Conservation (phyloP, 257 asterid species). For the Nicotiana sylvestris region DNA sequence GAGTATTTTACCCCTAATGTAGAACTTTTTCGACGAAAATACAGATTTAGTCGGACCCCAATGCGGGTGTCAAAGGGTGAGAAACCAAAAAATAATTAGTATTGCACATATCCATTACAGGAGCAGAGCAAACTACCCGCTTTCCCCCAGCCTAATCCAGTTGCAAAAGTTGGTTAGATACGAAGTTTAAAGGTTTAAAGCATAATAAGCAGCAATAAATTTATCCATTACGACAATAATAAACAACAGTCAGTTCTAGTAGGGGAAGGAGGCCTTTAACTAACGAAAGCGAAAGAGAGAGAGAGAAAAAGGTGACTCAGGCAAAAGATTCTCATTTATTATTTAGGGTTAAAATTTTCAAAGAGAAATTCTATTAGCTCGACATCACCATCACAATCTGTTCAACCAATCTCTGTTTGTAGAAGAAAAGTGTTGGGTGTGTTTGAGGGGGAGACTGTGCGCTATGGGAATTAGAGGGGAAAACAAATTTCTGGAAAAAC, state of each 20-base stretch:
- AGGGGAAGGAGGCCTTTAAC: background rate
- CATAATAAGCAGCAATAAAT: background rate
- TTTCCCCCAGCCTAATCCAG: too few species aligned
- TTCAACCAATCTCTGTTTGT: background rate
- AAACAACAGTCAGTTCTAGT: background rate
- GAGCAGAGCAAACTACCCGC: too few species aligned
- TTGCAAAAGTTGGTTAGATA: too few species aligned
- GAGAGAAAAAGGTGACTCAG: background rate
- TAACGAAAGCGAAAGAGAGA: too few species aligned
- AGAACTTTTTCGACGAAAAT: too few species aligned
- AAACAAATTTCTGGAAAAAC: background rate
- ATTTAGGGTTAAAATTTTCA: background rate
- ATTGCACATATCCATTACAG: too few species aligned
- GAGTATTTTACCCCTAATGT: too few species aligned
- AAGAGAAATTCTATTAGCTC: background rate
- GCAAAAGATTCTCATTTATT: background rate
- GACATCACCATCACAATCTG: background rate
- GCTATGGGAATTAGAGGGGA: background rate
- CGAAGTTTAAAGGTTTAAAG: too few species aligned
- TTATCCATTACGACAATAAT: background rate
- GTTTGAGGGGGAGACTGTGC: background rate
- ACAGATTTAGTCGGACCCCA: too few species aligned
- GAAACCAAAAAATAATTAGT: too few species aligned
- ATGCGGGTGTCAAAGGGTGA: too few species aligned
- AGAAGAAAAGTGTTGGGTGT: background rate